Evolutionary conservation across 2,329 filamentous ascomycete species (phyloP), one percentile per base, ranked within the genome.

Genomic region (Aspergillus ibericus): DNA sequence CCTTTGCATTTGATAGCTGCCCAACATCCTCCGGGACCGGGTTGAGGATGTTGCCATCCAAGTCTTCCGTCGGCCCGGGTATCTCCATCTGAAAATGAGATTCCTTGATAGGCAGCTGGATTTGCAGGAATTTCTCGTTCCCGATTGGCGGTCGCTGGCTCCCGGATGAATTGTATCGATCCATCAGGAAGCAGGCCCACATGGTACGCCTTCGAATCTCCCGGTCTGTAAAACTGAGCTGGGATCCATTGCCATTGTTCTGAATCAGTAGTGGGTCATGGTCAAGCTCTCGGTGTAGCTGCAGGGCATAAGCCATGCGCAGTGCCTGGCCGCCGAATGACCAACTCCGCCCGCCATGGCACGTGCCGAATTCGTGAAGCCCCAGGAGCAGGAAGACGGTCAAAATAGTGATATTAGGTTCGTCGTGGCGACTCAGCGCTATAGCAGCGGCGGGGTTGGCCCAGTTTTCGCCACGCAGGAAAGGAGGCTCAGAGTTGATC

Each of bases 161-260:
- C 1, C 95, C 93, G 1, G 93, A 97, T 0, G 93, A 97, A 75
- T 96, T 97, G 80, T 97, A 97, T 0, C 93, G 87, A 72, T 99
- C 95, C 93, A 98, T 97, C 57, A 97, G 76, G 70, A 96, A 96
- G 72, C 93, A 98, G 12, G 93, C 91, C 95, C 95, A 99, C 93
- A 99, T 98, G 2, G 92, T 95, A 57, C 95, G 85, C 65, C 95
- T 82, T 60, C 95, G 85, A 55, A 98, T 97, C 73, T 99, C 95
- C 27, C 92, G 88, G 73, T 98, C 95, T 15, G 93, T 92, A 66
- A 95, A 95, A 71, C 92, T 96, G 53, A 95, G 83, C 62, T 89
- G 85, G 2, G 83, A 82, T 12, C 83, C 81, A 36, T 79, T 79
- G 16, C 68, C 72, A 18, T 83, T 82, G 40, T 84, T 84, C n/a